Percentiles rank a stretch among this genome's conserved stretches.
These are phyloP conservation scores for Aspergillus luchuensis DNA, from an alignment of 2,329 filamentous ascomycete species.

Conservation along the genomic window DNA sequence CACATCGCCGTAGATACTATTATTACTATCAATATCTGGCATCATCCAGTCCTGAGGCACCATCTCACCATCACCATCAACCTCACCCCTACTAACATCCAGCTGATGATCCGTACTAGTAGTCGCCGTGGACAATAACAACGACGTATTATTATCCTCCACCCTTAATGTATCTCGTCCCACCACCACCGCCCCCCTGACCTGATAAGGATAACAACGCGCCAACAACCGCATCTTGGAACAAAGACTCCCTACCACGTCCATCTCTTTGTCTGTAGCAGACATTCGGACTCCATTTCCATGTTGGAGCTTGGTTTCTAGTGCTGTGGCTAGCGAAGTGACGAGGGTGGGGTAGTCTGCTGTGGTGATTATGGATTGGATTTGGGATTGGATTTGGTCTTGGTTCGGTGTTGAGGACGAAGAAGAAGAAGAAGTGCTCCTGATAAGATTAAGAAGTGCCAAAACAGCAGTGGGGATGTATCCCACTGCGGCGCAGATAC, in stretches of 20 bases:
- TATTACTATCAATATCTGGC: neutral
- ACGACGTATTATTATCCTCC: neutral
- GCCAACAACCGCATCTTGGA: conserved; percentile 26
- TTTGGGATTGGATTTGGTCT: neutral
- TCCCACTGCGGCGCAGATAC: conserved; percentile 2
- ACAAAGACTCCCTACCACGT: conserved; percentile 25
- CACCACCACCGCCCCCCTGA: conserved; percentile 13
- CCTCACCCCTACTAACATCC: neutral
- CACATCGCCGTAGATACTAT: conserved; percentile 11
- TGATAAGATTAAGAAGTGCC: neutral
- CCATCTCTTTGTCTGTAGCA: conserved; percentile 18
- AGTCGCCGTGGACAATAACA: too few relatives aligned
- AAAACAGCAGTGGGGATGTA: neutral
- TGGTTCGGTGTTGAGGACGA: too few relatives aligned
- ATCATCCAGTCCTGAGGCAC: neutral
- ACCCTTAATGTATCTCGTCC: conserved; percentile 12
- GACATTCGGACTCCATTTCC: neutral
- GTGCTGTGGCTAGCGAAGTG: neutral
- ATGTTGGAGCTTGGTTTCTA: conserved; percentile 16
- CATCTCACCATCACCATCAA: neutral
- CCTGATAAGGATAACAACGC: conserved; percentile 26
- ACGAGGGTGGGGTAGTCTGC: conserved; percentile 2
- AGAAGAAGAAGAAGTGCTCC: neutral
- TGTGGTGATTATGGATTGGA: neutral
- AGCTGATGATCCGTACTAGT: too few relatives aligned